These are phyloP conservation scores for Sugiyamaella americana DNA, from an alignment of 805 yeast genomes.

Conservation along the genomic window DNA sequence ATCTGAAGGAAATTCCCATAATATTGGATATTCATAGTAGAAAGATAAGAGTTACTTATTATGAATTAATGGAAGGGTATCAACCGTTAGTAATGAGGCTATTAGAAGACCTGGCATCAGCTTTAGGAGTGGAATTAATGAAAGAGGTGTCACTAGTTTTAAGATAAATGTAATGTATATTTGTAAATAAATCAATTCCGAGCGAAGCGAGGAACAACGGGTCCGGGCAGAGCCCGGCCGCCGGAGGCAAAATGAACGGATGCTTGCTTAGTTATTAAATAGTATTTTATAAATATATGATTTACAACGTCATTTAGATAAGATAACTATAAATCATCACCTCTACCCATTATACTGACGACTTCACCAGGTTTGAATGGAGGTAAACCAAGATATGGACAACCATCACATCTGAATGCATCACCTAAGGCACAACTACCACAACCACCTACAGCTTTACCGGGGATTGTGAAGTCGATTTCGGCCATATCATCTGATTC, in stretches of 20 bases:
- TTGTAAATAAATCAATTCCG: background rate
- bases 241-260: no score
- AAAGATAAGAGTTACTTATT: background rate
- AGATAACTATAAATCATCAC: slow-evolving; percentile 60
- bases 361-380: slow-evolving; percentile 98
- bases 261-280: background rate
- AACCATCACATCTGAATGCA: slow-evolving; percentile 96
- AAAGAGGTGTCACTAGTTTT: background rate
- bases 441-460: slow-evolving; percentile 90
- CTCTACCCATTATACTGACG: slow-evolving; percentile 61
- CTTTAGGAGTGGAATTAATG: slow-evolving; percentile 3
- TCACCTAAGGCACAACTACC: slow-evolving; percentile 97
- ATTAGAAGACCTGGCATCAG: slow-evolving; percentile 4
- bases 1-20: background rate
- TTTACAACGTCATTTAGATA: background rate
- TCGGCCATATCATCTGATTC: slow-evolving; percentile 71
- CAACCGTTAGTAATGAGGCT: background rate
- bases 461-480: slow-evolving; percentile 92
- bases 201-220: no score
- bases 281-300: background rate
- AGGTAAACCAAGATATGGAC: slow-evolving; percentile 95
- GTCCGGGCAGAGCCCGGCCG: no score
- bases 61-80: background rate
- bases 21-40: background rate
- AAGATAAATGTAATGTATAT: background rate